These are phyloP conservation scores for Calonectria naviculata DNA, from an alignment of 2,329 filamentous ascomycete genomes.

Conservation along the genomic window DNA sequence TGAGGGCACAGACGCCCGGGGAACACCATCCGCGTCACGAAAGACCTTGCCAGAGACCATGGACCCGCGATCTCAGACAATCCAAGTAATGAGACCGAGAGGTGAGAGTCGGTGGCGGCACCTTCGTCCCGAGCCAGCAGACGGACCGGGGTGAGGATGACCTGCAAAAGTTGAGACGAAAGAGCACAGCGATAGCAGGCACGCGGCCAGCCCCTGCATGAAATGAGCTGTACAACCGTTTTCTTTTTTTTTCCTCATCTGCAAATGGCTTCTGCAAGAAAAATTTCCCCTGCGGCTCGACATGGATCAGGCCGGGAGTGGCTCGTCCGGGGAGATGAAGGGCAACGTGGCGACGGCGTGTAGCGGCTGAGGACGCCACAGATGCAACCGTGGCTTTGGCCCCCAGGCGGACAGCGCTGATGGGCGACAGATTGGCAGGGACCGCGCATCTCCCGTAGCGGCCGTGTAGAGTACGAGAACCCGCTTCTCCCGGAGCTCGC, in stretches of 20 bases:
- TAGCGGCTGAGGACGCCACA: conserved; percentile 10
- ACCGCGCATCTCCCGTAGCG: background rate
- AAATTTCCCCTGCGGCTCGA: background rate
- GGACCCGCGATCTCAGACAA: background rate
- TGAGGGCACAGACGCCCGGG: conserved; percentile 19
- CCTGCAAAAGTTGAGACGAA: background rate
- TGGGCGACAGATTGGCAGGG: background rate
- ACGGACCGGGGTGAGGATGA: background rate
- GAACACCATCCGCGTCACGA: conserved; percentile 9
- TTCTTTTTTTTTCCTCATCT: conserved; percentile 5
- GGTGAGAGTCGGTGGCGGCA: background rate
- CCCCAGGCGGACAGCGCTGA: background rate
- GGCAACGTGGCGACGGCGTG: conserved; percentile 18
- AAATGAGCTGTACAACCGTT: conserved; percentile 21
- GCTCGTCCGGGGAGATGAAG: conserved; percentile 17
- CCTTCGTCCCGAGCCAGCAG: background rate
- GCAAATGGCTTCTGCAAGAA: background rate
- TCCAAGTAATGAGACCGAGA: background rate
- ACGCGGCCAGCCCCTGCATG: conserved; percentile 19
- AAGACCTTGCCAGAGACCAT: background rate
- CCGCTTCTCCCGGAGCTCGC: background rate
- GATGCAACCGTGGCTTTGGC: conserved; percentile 7
- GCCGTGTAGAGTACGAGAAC: background rate
- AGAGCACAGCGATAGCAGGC: background rate
- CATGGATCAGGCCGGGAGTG: conserved; percentile 11